Evolutionary conservation across 2,329 filamentous ascomycete species (phyloP).

Genomic region (Helminthosporium solani): DNA sequence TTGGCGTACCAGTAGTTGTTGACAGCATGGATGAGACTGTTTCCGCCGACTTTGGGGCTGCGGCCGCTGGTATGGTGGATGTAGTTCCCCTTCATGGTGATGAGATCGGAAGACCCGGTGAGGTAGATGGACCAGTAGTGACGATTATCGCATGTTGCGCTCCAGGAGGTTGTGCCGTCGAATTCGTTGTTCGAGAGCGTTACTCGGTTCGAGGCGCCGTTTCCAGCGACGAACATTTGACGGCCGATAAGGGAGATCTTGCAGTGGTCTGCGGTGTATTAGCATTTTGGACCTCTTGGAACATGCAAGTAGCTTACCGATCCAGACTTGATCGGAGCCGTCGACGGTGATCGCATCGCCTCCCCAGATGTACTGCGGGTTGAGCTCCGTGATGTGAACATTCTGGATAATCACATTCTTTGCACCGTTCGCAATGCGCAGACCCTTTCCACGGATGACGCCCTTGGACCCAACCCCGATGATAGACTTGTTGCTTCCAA

Average conservation of each 20-base stretch:
- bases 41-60: constrained; percentile 52
- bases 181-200: constrained; percentile 63
- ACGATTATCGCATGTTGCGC: constrained; percentile 58
- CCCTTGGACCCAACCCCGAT: constrained; percentile 43
- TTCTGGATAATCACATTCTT: constrained; percentile 45
- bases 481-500: constrained; percentile 46
- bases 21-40: constrained; percentile 60
- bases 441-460: constrained; percentile 45
- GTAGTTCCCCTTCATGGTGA: constrained; percentile 29
- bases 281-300: too few species aligned
- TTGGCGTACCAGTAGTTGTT: constrained; percentile 64
- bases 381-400: constrained; percentile 42
- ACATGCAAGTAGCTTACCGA: too few species aligned
- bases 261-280: constrained; percentile 19
- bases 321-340: constrained; percentile 37
- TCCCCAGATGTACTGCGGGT: constrained; percentile 44
- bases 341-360: constrained; percentile 42
- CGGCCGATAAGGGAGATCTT: constrained; percentile 23
- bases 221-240: constrained; percentile 21
- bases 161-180: constrained; percentile 56
- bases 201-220: constrained; percentile 42
- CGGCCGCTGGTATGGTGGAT: constrained; percentile 27
- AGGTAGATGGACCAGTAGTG: constrained; percentile 55
- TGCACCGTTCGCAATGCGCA: constrained; percentile 37
- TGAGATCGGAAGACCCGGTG: constrained; percentile 19